phyloP scores from a whole-genome alignment of 2,329 filamentous ascomycete species.

The Aspergillus transmontanensis region DNA sequence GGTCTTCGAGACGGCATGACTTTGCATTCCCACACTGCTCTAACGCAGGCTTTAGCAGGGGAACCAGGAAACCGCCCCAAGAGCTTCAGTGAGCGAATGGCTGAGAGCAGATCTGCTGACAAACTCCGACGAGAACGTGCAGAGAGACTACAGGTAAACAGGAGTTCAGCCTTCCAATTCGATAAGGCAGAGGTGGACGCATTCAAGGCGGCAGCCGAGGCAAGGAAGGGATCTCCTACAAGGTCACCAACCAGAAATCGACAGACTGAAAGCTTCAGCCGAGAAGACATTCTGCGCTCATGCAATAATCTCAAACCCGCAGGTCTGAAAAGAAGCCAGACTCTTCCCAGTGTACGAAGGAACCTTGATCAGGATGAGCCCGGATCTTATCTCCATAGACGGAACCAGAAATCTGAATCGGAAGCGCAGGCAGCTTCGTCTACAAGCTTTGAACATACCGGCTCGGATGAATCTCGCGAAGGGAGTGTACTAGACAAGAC shows the following conservation, averaged over 20 bases:
- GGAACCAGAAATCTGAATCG: slow-evolving; percentile 27
- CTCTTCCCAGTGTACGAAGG: slow-evolving; percentile 32
- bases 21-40: slow-evolving; percentile 26
- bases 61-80: slow-evolving; percentile 44
- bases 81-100: slow-evolving; percentile 83
- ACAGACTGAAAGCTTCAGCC: slow-evolving; percentile 58
- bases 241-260: slow-evolving; percentile 53
- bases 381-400: slow-evolving; percentile 24
- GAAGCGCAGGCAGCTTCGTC: slow-evolving; percentile 18
- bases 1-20: slow-evolving; percentile 29
- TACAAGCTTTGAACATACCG: slow-evolving; percentile 18
- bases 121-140: slow-evolving; percentile 41
- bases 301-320: slow-evolving; percentile 31
- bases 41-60: slow-evolving; percentile 27
- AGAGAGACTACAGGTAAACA: slow-evolving; percentile 40
- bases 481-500: slow-evolving; percentile 22
- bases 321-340: slow-evolving; percentile 38
- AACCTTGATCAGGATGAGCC: slow-evolving; percentile 17
- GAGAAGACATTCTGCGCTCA: slow-evolving; percentile 61
- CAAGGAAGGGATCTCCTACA: slow-evolving; percentile 25
- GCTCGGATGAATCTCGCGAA: slow-evolving; percentile 18
- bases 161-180: slow-evolving; percentile 47
- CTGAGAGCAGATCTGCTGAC: slow-evolving; percentile 60
- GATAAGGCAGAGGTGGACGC: slow-evolving; percentile 47
- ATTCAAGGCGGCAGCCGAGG: slow-evolving; percentile 42